Base-by-base conservation (phyloP, 169 alveolate species). In the Plasmodium inui region DNA sequence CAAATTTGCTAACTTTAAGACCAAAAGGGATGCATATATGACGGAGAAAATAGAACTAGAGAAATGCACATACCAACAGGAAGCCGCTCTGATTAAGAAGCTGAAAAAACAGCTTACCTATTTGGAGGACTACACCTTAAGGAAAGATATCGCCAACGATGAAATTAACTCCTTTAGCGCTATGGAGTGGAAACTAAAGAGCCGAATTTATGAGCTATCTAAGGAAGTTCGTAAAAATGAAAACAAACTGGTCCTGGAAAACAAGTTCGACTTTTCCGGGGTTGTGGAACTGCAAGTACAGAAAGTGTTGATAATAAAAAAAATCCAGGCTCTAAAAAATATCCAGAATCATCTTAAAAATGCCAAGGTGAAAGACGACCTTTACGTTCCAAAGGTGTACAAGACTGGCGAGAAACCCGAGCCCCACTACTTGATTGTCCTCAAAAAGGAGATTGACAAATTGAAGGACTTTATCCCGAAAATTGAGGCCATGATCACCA, bases 371-470 rank as follows among this genome's bases (percentile, higher is more conserved):
- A 86, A 74, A 30, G 82, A 76, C 17, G 41, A 3, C 8, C 5
- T 86, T 1, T 34, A 86, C 26, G 57, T 86, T 55, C 93, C 93
- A 1, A n/a, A 73, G 34, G 34, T 37, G n/a, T 86, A 86, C 14
- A 57, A 57, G 30, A 34, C 71, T 1, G 53, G 28, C 7, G 28
- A 53, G 8, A 73, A 53, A 30, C 71, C 79, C 0, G 93, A 86
- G 80, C 86, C 93, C 17, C 76, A 86, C 53, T 86, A 86, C 41
- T 86, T 86, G 80, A 32, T 86, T 19, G 86, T 22, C 12, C 37
- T 86, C 39, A 86, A 86, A 50, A 50, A n/a, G 37, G 93, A 86
- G 67, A n/a, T 86, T 55, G 93, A 86, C 80, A 86, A 78, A 55
- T 22, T 86, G 30, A 39, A 28, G 44, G 30, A 17, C 1, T 74